Evolutionary conservation across 1,284 basidiomycete genomes (phyloP).

Genomic region (Microstroma glucosiphilum): DNA sequence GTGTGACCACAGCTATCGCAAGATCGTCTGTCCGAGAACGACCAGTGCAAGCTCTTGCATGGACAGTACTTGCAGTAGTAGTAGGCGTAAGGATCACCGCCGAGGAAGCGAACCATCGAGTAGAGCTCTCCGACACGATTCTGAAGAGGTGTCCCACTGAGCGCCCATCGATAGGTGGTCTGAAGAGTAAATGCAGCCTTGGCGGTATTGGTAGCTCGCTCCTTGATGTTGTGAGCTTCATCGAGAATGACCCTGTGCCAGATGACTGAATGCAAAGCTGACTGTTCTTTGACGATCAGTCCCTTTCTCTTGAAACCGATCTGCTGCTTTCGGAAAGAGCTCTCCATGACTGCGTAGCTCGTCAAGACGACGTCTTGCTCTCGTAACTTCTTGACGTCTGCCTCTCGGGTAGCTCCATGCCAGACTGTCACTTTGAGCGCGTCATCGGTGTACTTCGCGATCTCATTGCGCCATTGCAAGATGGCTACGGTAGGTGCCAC

Average conservation of each 20-base stretch:
- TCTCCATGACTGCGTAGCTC: slow-evolving; percentile 70
- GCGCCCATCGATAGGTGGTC: slow-evolving; percentile 81
- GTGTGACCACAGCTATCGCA: slow-evolving; percentile 90
- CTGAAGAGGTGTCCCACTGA: slow-evolving; percentile 88
- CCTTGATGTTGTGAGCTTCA: slow-evolving; percentile 94
- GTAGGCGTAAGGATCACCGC: slow-evolving; percentile 33
- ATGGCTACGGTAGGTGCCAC: slow-evolving; percentile 87
- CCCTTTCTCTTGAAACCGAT: slow-evolving; percentile 83
- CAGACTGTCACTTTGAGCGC: slow-evolving; percentile 69
- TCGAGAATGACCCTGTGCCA: slow-evolving; percentile 53
- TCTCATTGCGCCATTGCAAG: slow-evolving; percentile 98
- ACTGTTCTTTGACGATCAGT: slow-evolving; percentile 78
- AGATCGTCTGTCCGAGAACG: slow-evolving; percentile 70
- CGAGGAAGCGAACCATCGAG: slow-evolving; percentile 65
- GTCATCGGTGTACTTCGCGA: slow-evolving; percentile 56
- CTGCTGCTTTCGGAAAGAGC: slow-evolving; percentile 85
- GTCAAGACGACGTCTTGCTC: slow-evolving; percentile 72
- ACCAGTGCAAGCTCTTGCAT: slow-evolving; percentile 86
- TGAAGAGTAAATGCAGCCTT: slow-evolving; percentile 87
- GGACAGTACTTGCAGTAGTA: slow-evolving; percentile 67
- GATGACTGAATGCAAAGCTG: slow-evolving; percentile 72
- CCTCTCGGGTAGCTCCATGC: slow-evolving; percentile 68
- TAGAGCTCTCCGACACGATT: slow-evolving; percentile 88
- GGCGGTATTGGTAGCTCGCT: slow-evolving; percentile 87
- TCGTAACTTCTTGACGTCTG: slow-evolving; percentile 63